Conservation (phyloP, 352 stramenopile species). For the Thalassiosira oceanica region DNA sequence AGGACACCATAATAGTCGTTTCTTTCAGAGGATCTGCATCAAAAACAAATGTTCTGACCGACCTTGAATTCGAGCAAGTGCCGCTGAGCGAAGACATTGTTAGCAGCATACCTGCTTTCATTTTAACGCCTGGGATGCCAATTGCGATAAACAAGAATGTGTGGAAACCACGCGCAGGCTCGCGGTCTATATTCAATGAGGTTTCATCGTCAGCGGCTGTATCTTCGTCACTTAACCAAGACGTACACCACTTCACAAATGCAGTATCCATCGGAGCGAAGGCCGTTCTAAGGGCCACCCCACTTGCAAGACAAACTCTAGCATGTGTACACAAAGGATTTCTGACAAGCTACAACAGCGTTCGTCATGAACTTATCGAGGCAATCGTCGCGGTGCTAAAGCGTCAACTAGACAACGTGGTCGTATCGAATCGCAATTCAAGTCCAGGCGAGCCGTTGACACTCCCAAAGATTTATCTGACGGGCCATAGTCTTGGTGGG, state of each 20-base stretch:
- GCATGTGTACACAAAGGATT: slow-evolving; percentile 75
- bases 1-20: slow-evolving; percentile 74
- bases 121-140: slow-evolving; percentile 27
- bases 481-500: slow-evolving; percentile 67
- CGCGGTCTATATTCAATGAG: no score
- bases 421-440: slow-evolving; percentile 20
- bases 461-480: slow-evolving; percentile 76
- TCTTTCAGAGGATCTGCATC: slow-evolving; percentile 71
- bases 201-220: no score
- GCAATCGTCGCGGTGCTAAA: slow-evolving; percentile 58
- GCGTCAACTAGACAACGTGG: slow-evolving; percentile 59
- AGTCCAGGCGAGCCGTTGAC: slow-evolving; percentile 40
- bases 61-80: slow-evolving; percentile 55
- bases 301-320: slow-evolving; percentile 56
- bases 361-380: slow-evolving; percentile 62
- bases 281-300: slow-evolving; percentile 51
- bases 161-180: no score
- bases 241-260: no score
- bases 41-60: slow-evolving; percentile 67
- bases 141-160: slow-evolving; percentile 28
- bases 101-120: slow-evolving; percentile 37
- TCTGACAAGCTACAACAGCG: slow-evolving; percentile 59
- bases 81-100: slow-evolving; percentile 44
- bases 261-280: slow-evolving; percentile 40
- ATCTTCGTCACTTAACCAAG: no score